Evolutionary conservation across 108 stramenopile genomes (phyloP), one percentile per base, ranked within the genome.

Genomic region (Cyclotella choctawhatcheeana): DNA sequence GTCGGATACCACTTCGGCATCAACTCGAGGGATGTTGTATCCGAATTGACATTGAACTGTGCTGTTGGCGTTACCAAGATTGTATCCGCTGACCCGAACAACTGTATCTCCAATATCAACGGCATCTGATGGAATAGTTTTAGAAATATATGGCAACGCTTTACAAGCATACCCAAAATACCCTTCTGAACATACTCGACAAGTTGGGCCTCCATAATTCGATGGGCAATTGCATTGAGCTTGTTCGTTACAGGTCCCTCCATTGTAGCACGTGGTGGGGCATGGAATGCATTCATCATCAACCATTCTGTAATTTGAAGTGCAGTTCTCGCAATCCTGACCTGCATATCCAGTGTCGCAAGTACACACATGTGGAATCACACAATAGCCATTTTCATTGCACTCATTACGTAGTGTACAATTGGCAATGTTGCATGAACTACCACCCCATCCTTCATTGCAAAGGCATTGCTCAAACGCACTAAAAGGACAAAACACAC

Each of bases 21-120:
- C n/a, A n/a, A n/a, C n/a, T n/a, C n/a, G n/a, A n/a, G n/a, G n/a
- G n/a, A n/a, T n/a, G n/a, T n/a, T n/a, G n/a, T n/a, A n/a, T n/a
- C n/a, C n/a, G 30, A 74, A 74, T 3, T 44, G 30, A 24, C 73
- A 74, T 21, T 66, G 14, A 29, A 55, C 43, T 5, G 25, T 74
- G 32, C 30, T 43, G 16, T 74, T 44, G 44, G 25, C 16, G 37
- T 5, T 22, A 17, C 48, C 64, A 67, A 74, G 67, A 44, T 74
- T 74, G 40, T 58, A 61, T 17, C 73, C 73, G 1, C 51, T 18
- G 12, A 74, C 29, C 2, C 17, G 22, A 8, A 74, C 30, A 27
- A 47, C 35, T 13, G 34, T 35, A 24, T 65, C 73, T 29, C 73
- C 73, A n/a, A 37, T 22, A 56, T 59, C 73, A 58, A 31, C 51